A percentile compares a stretch with the other conserved stretches of the same genome.
phyloP scores from a whole-genome alignment of 768 basidiomycete species.

The Xerocomellus chrysenteron region DNA sequence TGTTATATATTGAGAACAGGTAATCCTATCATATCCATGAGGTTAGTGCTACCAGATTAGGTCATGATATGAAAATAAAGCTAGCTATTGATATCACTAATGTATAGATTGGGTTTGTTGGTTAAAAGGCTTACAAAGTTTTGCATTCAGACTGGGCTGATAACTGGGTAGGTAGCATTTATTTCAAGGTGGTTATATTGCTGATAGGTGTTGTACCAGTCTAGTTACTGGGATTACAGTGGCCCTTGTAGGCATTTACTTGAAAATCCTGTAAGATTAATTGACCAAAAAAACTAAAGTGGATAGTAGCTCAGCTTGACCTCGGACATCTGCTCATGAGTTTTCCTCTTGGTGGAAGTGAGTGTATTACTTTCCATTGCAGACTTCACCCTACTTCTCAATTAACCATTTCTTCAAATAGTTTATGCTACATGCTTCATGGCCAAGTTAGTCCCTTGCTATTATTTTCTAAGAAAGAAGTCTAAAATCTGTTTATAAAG shows the following conservation, averaged over 20 bases:
- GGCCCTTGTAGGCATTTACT: constrained; percentile 17
- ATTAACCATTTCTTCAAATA: neutral
- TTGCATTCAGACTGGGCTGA: constrained; percentile 26
- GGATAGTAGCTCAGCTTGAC: constrained; percentile 19
- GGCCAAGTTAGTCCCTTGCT: constrained; percentile 22
- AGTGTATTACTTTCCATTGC: neutral
- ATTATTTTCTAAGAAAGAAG: neutral
- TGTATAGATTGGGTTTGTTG: constrained; percentile 12
- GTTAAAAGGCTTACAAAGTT: constrained; percentile 19
- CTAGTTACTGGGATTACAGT: constrained; percentile 12
- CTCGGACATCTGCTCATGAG: constrained; percentile 19
- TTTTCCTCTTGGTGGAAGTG: constrained; percentile 28
- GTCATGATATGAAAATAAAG: neutral
- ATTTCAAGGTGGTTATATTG: neutral
- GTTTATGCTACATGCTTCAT: constrained; percentile 31
- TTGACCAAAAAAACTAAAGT: constrained; percentile 10
- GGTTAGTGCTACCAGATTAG: constrained; percentile 8
- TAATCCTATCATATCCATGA: constrained; percentile 1
- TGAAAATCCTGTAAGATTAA: neutral
- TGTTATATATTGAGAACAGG: constrained; percentile 12
- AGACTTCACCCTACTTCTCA: neutral
- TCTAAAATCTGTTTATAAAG: constrained; percentile 9
- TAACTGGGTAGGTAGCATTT: constrained; percentile 19
- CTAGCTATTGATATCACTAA: neutral
- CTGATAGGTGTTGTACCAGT: constrained; percentile 9